Percentiles rank a stretch among this genome's conserved stretches.
These are phyloP conservation scores for Macroventuria anomochaeta DNA, from an alignment of 2,329 filamentous ascomycete genomes.

Conservation along the genomic window DNA sequence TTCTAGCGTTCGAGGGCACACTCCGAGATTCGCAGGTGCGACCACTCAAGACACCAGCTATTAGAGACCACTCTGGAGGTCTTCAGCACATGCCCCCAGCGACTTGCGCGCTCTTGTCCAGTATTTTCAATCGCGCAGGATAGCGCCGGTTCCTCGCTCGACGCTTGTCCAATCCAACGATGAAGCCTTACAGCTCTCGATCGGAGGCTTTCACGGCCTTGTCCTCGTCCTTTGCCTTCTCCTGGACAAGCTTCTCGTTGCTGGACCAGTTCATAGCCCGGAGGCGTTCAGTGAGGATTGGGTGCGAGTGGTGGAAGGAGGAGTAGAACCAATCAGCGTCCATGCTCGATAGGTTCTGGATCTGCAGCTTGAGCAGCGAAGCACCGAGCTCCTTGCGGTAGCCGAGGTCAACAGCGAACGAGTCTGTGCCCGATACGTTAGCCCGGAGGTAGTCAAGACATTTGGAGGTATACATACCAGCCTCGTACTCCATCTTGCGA, in stretches of 20 bases:
- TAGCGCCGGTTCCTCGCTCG: background rate
- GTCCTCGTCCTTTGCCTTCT: slow-evolving; percentile 60
- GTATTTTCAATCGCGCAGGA: background rate
- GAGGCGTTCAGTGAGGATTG: slow-evolving; percentile 90
- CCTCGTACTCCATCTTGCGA: slow-evolving; percentile 94
- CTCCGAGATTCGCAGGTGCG: background rate
- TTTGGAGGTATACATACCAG: slow-evolving; percentile 59
- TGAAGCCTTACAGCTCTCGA: slow-evolving; percentile 69
- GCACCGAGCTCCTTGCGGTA: slow-evolving; percentile 82
- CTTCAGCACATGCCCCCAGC: background rate
- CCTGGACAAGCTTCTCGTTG: slow-evolving; percentile 58
- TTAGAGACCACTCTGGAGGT: background rate
- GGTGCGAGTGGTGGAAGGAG: slow-evolving; percentile 98
- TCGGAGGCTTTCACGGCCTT: slow-evolving; percentile 74
- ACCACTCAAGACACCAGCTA: background rate
- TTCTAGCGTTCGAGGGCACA: background rate
- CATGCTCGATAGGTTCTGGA: slow-evolving; percentile 98
- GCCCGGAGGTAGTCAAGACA: slow-evolving; percentile 26
- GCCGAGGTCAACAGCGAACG: slow-evolving; percentile 83
- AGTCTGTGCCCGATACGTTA: slow-evolving; percentile 62
- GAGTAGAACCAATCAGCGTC: slow-evolving; percentile 99
- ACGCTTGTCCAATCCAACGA: background rate
- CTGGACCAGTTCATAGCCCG: slow-evolving; percentile 89
- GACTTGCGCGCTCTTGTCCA: background rate
- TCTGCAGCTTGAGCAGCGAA: slow-evolving; percentile 95